Percentiles rank a stretch among this genome's conserved stretches.
Conservation (phyloP, 1,284 basidiomycete genomes). For the Kwoniella shivajii region DNA sequence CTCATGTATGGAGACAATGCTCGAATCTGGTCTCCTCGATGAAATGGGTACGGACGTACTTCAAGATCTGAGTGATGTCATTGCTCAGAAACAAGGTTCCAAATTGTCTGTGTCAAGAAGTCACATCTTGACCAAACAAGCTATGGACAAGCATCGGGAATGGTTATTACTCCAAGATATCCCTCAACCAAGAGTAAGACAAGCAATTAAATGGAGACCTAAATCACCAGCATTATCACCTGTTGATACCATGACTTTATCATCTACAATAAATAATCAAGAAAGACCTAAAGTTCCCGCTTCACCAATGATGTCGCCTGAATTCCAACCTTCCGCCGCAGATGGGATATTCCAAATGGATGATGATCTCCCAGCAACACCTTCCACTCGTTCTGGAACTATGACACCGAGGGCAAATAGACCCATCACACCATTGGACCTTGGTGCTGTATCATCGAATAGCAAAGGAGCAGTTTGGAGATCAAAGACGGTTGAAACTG, state of each 20-base stretch:
- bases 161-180: slow-evolving; percentile 84
- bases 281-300: slow-evolving; percentile 12
- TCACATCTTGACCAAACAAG: slow-evolving; percentile 60
- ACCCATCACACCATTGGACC: slow-evolving; percentile 59
- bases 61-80: slow-evolving; percentile 66
- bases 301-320: slow-evolving; percentile 36
- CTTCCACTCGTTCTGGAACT: slow-evolving; percentile 12
- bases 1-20: slow-evolving; percentile 81
- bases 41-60: slow-evolving; percentile 68
- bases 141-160: slow-evolving; percentile 67
- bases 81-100: slow-evolving; percentile 65
- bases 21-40: slow-evolving; percentile 79
- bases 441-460: slow-evolving; percentile 19
- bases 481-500: slow-evolving; percentile 52
- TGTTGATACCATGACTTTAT: slow-evolving; percentile 44
- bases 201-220: slow-evolving; percentile 50
- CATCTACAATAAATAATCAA: slow-evolving; percentile 21
- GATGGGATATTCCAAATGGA: slow-evolving; percentile 57
- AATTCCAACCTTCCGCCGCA: slow-evolving; percentile 23
- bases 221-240: slow-evolving; percentile 60
- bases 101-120: slow-evolving; percentile 71
- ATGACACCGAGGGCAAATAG: slow-evolving; percentile 46
- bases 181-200: slow-evolving; percentile 65
- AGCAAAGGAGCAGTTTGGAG: slow-evolving; percentile 55
- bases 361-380: slow-evolving; percentile 41